Conservation (phyloP, 1,139 yeast species). For the Geotrichum reessii region DNA sequence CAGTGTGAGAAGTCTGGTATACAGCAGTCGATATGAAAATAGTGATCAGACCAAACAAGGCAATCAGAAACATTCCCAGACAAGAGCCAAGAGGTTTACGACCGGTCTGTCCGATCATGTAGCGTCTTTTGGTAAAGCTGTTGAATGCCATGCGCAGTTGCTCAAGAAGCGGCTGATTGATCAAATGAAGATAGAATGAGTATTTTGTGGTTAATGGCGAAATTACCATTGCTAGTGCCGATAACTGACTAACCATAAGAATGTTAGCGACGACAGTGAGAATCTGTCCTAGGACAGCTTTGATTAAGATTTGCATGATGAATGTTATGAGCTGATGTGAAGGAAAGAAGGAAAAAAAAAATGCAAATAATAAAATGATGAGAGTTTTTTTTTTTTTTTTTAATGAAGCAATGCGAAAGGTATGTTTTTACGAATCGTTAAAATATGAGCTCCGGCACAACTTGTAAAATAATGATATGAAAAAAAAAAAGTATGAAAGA, state of each 20-base stretch:
- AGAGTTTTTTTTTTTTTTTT: not conserved
- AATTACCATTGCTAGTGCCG: constrained; percentile 11
- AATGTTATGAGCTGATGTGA: not conserved
- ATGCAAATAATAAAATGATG: not conserved
- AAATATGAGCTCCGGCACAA: not conserved
- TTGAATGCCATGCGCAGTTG: constrained; percentile 17
- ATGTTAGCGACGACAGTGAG: constrained; percentile 15
- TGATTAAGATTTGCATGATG: constrained; percentile 13
- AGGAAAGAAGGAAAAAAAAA: not conserved
- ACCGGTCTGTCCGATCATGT: constrained; percentile 21
- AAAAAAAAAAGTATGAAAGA: not conserved
- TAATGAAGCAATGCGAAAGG: too few relatives aligned
- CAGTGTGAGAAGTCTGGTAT: constrained; percentile 15
- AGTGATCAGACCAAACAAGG: constrained; percentile 12
- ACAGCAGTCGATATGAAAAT: constrained; percentile 17
- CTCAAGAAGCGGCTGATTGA: constrained; percentile 16
- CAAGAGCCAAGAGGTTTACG: constrained; percentile 14
- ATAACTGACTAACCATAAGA: constrained; percentile 10
- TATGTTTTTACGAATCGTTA: too few relatives aligned
- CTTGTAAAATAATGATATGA: not conserved
- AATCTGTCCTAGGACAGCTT: constrained; percentile 16
- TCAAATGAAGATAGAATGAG: constrained; percentile 12
- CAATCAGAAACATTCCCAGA: constrained; percentile 10
- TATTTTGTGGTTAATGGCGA: constrained; percentile 15
- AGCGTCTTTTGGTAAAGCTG: constrained; percentile 16